Base-by-base conservation (phyloP, 2,329 filamentous ascomycete species). In the Beauveria brongniartii region DNA sequence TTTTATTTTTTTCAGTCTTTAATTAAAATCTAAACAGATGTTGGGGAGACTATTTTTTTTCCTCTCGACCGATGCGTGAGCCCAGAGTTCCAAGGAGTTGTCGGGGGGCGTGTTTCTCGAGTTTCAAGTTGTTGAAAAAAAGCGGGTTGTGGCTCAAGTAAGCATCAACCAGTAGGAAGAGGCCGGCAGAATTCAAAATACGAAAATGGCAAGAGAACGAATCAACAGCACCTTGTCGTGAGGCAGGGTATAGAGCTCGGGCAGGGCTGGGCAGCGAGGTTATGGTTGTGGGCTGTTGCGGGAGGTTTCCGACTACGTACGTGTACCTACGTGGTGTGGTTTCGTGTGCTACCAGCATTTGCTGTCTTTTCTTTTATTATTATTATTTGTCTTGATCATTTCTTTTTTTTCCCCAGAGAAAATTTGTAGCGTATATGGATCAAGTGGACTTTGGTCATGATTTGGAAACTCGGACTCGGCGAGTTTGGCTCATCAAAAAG, bases 21-120 rank as follows among this genome's bases (percentile, higher is more conserved):
- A 37, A 3, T 30, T 5, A 18, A 10, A 30, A 30, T 30, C 28
- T 30, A 30, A 30, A 30, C 28, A 30, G 28, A 30, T 30, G 28
- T 30, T 30, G 28, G 28, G 28, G 28, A 3, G 28, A 3, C 8
- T 12, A 30, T 12, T 58, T 58, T n/a, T n/a, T 50, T 58, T 3
- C 26, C 16, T 30, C 34, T 40, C n/a, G 28, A 41, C 37, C 16
- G 41, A 44, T 47, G 18, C 12, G 47, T 24, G n/a, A 28, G 5
- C 28, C 28, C 9, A 30, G 30, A 59, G 56, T 59, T 59, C 56
- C 56, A 59, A 59, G 56, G 56, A 59, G 56, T 59, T 59, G 47
- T 30, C 10, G 37, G 56, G 56, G 56, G 56, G 56, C 55, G 56
- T 59, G 47, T 24, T 52, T 28, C 47, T 52, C 22, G 47, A 56